A percentile compares a stretch with the other conserved stretches of the same genome.
Conservation (phyloP, 805 yeast genomes). For the Metschnikowia henanensis region DNA sequence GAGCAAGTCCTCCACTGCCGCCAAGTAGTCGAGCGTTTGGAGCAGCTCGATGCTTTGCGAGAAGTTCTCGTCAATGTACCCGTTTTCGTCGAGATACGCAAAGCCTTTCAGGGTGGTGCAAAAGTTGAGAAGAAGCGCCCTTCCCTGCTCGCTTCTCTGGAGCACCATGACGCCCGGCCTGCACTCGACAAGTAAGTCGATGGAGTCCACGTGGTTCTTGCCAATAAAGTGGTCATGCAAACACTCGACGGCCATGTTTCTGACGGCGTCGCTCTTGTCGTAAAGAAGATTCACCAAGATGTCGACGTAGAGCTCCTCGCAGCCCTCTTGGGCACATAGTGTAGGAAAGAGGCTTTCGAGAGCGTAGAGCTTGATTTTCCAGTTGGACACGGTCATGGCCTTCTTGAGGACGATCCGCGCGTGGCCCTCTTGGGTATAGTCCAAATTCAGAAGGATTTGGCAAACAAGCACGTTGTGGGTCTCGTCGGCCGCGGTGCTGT, state of each 20-base stretch:
- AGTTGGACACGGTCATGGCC: conserved; percentile 56
- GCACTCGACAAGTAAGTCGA: conserved; percentile 50
- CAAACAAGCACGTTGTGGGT: conserved; percentile 51
- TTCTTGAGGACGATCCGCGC: conserved; percentile 65
- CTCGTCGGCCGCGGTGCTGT: conserved; percentile 35
- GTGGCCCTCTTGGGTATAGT: conserved; percentile 61
- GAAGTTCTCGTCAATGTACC: conserved; percentile 31
- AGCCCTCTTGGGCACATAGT: conserved; percentile 33
- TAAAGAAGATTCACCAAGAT: conserved; percentile 66
- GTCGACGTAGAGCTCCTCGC: conserved; percentile 50
- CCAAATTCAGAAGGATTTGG: conserved; percentile 59
- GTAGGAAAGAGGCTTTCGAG: conserved; percentile 50
- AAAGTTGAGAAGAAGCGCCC: conserved; percentile 56
- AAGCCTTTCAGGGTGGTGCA: conserved; percentile 72
- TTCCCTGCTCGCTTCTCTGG: conserved; percentile 29
- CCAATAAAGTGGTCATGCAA: conserved; percentile 22
- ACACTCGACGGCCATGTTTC: conserved; percentile 20
- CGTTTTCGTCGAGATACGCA: conserved; percentile 49
- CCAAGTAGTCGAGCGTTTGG: conserved; percentile 13
- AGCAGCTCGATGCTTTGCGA: conserved; percentile 10
- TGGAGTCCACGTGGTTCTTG: conserved; percentile 34
- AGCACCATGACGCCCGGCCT: conserved; percentile 53
- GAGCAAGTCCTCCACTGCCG: conserved; percentile 13
- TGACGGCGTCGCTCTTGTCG: conserved; percentile 44
- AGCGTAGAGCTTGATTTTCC: conserved; percentile 53